These are phyloP conservation scores for Sugiyamaella pinicola DNA, from an alignment of 1,139 yeast species.

Conservation along the genomic window DNA sequence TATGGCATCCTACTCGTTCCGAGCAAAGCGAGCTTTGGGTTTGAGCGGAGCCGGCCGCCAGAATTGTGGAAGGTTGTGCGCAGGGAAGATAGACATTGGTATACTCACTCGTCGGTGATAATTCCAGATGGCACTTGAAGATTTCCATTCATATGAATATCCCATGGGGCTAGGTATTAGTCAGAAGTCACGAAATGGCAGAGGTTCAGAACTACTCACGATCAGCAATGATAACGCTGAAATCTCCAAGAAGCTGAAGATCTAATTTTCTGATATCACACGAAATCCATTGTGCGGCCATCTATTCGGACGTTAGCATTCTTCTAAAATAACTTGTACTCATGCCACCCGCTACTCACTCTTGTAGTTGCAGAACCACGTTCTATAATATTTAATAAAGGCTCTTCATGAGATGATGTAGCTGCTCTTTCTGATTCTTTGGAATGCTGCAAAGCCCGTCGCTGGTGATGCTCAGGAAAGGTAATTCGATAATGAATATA, in stretches of 20 bases:
- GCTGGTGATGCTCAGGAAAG: slow-evolving; percentile 31
- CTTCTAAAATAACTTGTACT: neutral
- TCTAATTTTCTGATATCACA: slow-evolving; percentile 79
- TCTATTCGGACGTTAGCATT: slow-evolving; percentile 3
- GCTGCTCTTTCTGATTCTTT: slow-evolving; percentile 1
- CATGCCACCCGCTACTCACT: slow-evolving; percentile 7
- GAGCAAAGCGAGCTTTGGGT: no score
- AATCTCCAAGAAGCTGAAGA: slow-evolving; percentile 71
- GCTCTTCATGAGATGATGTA: neutral
- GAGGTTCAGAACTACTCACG: slow-evolving; percentile 44
- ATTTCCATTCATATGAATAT: slow-evolving; percentile 41
- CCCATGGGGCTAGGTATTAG: slow-evolving; percentile 41
- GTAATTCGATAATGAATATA: slow-evolving; percentile 73
- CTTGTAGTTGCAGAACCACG: neutral
- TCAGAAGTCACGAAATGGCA: neutral
- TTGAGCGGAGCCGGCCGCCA: no score
- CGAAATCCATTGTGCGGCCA: slow-evolving; percentile 81
- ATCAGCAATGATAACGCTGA: slow-evolving; percentile 85
- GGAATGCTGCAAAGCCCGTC: neutral
- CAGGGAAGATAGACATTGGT: neutral
- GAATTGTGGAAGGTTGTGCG: no score
- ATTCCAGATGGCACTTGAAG: slow-evolving; percentile 62
- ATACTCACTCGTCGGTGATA: slow-evolving; percentile 36
- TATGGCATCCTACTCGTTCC: neutral
- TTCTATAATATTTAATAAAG: slow-evolving; percentile 1